These are phyloP conservation scores for Pezicula neosporulosa DNA, from an alignment of 2,329 filamentous ascomycete species.

Conservation along the genomic window DNA sequence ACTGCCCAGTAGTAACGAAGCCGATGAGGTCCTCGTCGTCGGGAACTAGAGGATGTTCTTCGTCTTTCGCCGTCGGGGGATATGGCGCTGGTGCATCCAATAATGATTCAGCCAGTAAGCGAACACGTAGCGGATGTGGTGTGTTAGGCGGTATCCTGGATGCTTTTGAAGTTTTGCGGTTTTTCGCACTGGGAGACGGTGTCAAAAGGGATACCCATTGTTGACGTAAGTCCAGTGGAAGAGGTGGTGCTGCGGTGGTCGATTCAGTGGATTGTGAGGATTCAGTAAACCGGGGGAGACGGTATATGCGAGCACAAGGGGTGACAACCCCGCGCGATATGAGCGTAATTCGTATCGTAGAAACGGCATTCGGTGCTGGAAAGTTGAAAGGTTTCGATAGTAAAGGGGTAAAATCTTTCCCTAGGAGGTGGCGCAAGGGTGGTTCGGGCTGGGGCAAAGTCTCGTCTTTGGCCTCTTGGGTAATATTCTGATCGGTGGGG, in stretches of 20 bases:
- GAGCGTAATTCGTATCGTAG: slow-evolving; percentile 65
- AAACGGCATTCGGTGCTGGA: slow-evolving; percentile 36
- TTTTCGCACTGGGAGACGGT: slow-evolving; percentile 15
- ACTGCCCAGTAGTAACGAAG: slow-evolving; percentile 85
- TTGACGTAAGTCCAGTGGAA: slow-evolving; percentile 46
- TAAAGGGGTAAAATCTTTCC: slow-evolving; percentile 15
- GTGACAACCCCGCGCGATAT: slow-evolving; percentile 66
- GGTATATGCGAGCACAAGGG: slow-evolving; percentile 79
- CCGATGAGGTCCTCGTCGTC: slow-evolving; percentile 75
- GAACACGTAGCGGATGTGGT: slow-evolving; percentile 28
- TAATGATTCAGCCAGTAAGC: slow-evolving; percentile 45
- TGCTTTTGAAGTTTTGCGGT: slow-evolving; percentile 17
- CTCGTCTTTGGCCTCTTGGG: not conserved
- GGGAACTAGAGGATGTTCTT: slow-evolving; percentile 65
- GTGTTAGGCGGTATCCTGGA: slow-evolving; percentile 24
- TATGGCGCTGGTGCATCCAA: slow-evolving; percentile 38
- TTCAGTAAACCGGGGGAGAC: slow-evolving; percentile 55
- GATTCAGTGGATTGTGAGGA: slow-evolving; percentile 4
- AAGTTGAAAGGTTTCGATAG: slow-evolving; percentile 18
- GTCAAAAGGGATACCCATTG: slow-evolving; percentile 67
- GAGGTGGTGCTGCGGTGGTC: slow-evolving; percentile 25
- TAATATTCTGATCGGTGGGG: slow-evolving; percentile 5
- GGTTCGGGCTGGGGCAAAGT: not conserved
- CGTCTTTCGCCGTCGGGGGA: slow-evolving; percentile 26
- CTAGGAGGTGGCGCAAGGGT: slow-evolving; percentile 14